Percentiles rank a stretch among this genome's conserved stretches.
These are phyloP conservation scores for Boeremia exigua DNA, from an alignment of 2,329 filamentous ascomycete species.

Conservation along the genomic window DNA sequence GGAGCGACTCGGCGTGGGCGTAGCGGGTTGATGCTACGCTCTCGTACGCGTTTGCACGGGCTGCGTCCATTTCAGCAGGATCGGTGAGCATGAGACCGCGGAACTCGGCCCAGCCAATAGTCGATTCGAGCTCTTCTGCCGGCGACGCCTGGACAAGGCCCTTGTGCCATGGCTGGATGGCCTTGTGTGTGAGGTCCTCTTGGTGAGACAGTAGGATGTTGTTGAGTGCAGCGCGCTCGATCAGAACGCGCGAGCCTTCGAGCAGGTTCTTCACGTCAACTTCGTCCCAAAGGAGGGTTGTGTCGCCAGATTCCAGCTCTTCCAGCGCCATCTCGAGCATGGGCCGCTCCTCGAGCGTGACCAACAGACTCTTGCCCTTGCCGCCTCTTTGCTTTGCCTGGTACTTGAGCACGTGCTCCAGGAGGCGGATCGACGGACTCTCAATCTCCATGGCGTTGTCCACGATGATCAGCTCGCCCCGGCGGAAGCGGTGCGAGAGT, in stretches of 20 bases:
- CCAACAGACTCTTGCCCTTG: slow-evolving; percentile 37
- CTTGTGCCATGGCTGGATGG: slow-evolving; percentile 31
- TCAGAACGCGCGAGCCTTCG: slow-evolving; percentile 81
- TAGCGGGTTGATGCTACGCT: slow-evolving; percentile 32
- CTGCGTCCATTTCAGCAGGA: slow-evolving; percentile 26
- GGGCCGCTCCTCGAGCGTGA: slow-evolving; percentile 38
- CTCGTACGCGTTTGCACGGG: slow-evolving; percentile 36
- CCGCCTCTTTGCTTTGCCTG: slow-evolving; percentile 61
- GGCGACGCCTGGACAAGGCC: slow-evolving; percentile 23
- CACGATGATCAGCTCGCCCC: slow-evolving; percentile 85
- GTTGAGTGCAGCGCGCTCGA: slow-evolving; percentile 82
- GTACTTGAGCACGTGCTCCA: slow-evolving; percentile 70
- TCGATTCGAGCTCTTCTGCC: slow-evolving; percentile 30
- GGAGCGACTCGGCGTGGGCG: slow-evolving; percentile 27
- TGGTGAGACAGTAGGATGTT: slow-evolving; percentile 64
- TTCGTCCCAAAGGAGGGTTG: slow-evolving; percentile 72
- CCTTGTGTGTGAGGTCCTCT: slow-evolving; percentile 36
- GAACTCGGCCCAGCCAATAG: slow-evolving; percentile 39
- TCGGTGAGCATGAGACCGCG: slow-evolving; percentile 28
- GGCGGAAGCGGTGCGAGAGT: slow-evolving; percentile 86
- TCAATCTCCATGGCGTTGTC: slow-evolving; percentile 77
- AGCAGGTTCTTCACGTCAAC: slow-evolving; percentile 96
- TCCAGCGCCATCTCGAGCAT: slow-evolving; percentile 72
- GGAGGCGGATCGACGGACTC: slow-evolving; percentile 67
- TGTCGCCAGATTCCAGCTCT: slow-evolving; percentile 70